Base-by-base conservation (phyloP, 352 stramenopile species). In the Phytopythium boreale region DNA sequence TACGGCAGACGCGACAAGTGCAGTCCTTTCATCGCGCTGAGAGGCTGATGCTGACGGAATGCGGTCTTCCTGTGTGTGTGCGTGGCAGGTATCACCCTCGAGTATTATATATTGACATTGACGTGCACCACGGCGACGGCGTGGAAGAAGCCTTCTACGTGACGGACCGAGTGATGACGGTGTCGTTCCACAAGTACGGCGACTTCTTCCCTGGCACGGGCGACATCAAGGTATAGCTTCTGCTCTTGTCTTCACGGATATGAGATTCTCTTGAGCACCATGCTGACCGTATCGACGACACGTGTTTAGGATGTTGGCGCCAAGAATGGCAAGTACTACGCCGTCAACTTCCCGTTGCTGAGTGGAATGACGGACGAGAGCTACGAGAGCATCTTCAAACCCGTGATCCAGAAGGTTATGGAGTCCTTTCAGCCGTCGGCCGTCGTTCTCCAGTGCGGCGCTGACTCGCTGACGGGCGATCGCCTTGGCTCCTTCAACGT, bases 71-170 rank as follows among this genome's bases (percentile, higher is more conserved):
- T 62, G 12, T n/a, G 2, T 50, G 4, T 59, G 5, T 46, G 27
- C 29, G 17, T 37, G 27, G 17, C 51, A 75, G 71, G 50, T 87
- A 89, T 55, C 96, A 99, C 74, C 84, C 95, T 6, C 79, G 97
- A 22, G 97, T 99, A 24, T 75, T 99, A 17, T 99, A 99, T 79
- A 98, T 99, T 76, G 97, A 99, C 72, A 99, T 99, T 76, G 97
- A 99, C 74, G 96, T 99, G 14, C 97, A 99, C 75, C 97, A 99
- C 70, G 97, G 97, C 34, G 97, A 99, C 74, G 97, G 97, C 24
- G 97, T 99, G 11, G 79, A 98, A 97, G 88, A 98, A 98, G 87
- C 97, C 70, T 74, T 99, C 97, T 92, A 97, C 82, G 78, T 89
- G 24, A 99, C 96, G 6, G 95, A 99, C 76, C 83, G 97, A 14